Percentiles rank a stretch among this genome's conserved stretches.
Evolutionary conservation across 78 protist species (phyloP).

Genomic region (Dictyostelium purpureum): DNA sequence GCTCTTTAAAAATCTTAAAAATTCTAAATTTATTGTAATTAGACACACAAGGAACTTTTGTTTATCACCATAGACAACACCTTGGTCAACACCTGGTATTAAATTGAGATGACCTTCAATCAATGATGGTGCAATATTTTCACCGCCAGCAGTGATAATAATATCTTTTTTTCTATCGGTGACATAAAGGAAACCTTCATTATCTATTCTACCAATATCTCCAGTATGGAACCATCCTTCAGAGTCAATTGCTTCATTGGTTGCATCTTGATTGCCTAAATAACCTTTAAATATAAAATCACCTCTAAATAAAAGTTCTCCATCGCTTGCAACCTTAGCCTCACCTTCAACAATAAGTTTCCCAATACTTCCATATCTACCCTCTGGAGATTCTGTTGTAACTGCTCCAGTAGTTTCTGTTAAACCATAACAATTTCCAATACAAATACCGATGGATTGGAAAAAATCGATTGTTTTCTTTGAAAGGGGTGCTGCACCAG

Average conservation of each 20-base stretch:
- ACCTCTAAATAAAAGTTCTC: conserved; percentile 78
- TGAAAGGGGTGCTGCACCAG: conserved; percentile 90
- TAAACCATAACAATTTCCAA: conserved; percentile 87
- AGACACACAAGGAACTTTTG: conserved; percentile 64
- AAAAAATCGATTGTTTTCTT: conserved; percentile 79
- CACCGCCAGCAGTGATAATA: conserved; percentile 96
- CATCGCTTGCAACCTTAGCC: conserved; percentile 39
- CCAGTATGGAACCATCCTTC: conserved; percentile 39
- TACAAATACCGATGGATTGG: conserved; percentile 69
- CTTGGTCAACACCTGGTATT: conserved; percentile 49
- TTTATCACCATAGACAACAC: conserved; percentile 83
- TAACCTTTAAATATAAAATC: conserved; percentile 27
- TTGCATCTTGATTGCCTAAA: conserved; percentile 32
- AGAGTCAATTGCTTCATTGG: background rate
- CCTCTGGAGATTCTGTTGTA: conserved; percentile 15
- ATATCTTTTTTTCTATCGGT: conserved; percentile 93
- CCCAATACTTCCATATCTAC: conserved; percentile 70
- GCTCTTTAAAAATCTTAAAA: background rate
- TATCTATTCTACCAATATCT: conserved; percentile 71
- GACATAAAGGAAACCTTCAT: conserved; percentile 72
- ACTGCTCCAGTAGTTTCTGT: conserved; percentile 84
- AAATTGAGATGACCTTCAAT: conserved; percentile 80
- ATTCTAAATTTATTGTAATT: conserved; percentile 3
- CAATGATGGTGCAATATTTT: conserved; percentile 91
- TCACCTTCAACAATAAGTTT: conserved; percentile 58